Conservation (phyloP, 2,329 filamentous ascomycete genomes). For the Coniosporium tulheliwenetii region DNA sequence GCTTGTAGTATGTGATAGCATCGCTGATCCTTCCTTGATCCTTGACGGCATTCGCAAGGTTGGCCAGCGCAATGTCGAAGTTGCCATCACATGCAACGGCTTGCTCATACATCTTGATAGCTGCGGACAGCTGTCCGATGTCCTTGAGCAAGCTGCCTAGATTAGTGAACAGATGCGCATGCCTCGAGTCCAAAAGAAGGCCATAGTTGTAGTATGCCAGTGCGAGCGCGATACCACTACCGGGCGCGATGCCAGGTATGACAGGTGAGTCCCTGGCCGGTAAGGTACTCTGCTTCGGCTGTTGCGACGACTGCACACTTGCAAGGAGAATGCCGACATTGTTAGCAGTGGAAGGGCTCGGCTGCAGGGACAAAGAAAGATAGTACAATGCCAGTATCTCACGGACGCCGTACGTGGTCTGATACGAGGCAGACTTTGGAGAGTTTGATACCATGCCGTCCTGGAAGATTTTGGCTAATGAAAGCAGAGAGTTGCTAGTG, state of each 20-base stretch:
- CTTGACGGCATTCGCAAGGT: slow-evolving; percentile 93
- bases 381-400: slow-evolving; percentile 95
- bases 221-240: slow-evolving; percentile 76
- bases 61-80: slow-evolving; percentile 93
- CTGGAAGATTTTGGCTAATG: slow-evolving; percentile 93
- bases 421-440: slow-evolving; percentile 36
- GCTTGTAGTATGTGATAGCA: slow-evolving; percentile 80
- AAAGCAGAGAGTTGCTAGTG: slow-evolving; percentile 88
- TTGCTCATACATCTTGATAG: slow-evolving; percentile 94
- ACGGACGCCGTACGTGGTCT: slow-evolving; percentile 59
- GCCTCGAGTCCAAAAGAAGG: slow-evolving; percentile 66
- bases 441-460: slow-evolving; percentile 75
- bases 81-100: slow-evolving; percentile 84
- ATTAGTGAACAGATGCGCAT: slow-evolving; percentile 95
- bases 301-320: slow-evolving; percentile 60
- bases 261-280: slow-evolving; percentile 14
- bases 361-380: slow-evolving; percentile 80
- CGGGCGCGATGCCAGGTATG: slow-evolving; percentile 67
- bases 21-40: slow-evolving; percentile 87
- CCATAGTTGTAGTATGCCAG: slow-evolving; percentile 94
- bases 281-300: slow-evolving; percentile 20
- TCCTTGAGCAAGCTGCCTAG: slow-evolving; percentile 91
- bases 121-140: slow-evolving; percentile 78
- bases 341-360: slow-evolving; percentile 93
- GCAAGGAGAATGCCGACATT: slow-evolving; percentile 97